Evolutionary conservation across 352 stramenopile species (phyloP).

Genomic region (Globisporangium acanthophoron): DNA sequence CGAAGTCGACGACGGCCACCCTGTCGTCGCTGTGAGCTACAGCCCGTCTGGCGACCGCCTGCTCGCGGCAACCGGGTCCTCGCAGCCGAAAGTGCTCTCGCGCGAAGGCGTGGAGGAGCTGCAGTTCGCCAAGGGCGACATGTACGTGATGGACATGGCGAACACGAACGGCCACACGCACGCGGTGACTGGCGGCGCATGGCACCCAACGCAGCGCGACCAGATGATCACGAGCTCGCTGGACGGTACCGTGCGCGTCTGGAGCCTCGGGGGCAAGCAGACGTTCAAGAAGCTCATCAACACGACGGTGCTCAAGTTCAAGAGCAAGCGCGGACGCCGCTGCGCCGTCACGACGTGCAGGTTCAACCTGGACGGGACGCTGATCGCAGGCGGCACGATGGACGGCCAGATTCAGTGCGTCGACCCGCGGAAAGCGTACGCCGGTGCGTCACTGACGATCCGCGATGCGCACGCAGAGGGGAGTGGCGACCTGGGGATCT

Average conservation of each 20-base stretch:
- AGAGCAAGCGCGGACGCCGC: slow-evolving; percentile 67
- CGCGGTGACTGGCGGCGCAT: slow-evolving; percentile 56
- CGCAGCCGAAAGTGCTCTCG: slow-evolving; percentile 70
- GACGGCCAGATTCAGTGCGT: slow-evolving; percentile 77
- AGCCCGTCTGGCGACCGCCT: slow-evolving; percentile 73
- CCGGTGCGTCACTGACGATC: slow-evolving; percentile 52
- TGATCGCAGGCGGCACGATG: slow-evolving; percentile 67
- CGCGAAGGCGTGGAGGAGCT: slow-evolving; percentile 76
- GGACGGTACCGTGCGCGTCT: slow-evolving; percentile 76
- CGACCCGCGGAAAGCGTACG: slow-evolving; percentile 68
- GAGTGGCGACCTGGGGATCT: slow-evolving; percentile 63
- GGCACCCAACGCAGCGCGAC: slow-evolving; percentile 62
- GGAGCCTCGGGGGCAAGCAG: slow-evolving; percentile 63
- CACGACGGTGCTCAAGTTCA: slow-evolving; percentile 77
- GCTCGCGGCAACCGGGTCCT: slow-evolving; percentile 61
- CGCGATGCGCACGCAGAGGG: slow-evolving; percentile 68
- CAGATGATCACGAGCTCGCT: slow-evolving; percentile 79
- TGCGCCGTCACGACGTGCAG: slow-evolving; percentile 68
- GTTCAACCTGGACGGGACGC: slow-evolving; percentile 54
- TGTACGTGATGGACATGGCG: slow-evolving; percentile 86
- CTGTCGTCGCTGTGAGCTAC: slow-evolving; percentile 73
- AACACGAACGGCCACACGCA: slow-evolving; percentile 83
- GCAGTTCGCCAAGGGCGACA: slow-evolving; percentile 79
- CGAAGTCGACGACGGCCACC: slow-evolving; percentile 77
- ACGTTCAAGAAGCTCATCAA: slow-evolving; percentile 79